phyloP scores from a whole-genome alignment of 2,329 filamentous ascomycete species.

The Colletotrichum sp. region DNA sequence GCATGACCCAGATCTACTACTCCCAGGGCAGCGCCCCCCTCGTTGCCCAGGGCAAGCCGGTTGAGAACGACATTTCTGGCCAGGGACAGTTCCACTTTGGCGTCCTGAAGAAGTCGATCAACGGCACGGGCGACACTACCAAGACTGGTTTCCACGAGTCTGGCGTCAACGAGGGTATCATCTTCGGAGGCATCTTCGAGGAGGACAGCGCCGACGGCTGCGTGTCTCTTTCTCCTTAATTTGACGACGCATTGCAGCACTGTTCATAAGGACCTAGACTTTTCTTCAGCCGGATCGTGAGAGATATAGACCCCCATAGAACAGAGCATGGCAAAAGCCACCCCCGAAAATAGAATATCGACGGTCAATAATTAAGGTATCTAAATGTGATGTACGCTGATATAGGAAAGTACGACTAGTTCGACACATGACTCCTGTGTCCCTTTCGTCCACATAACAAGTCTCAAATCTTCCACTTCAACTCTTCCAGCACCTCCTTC shows the following conservation, averaged over 20 bases:
- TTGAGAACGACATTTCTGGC: slow-evolving; percentile 57
- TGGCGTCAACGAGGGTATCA: slow-evolving; percentile 55
- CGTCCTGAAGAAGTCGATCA: slow-evolving; percentile 63
- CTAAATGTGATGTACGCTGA: background rate
- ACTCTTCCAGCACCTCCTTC: slow-evolving; percentile 6
- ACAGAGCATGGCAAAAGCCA: fast-evolving
- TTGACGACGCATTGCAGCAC: background rate
- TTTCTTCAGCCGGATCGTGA: background rate
- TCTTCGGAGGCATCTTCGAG: slow-evolving; percentile 57
- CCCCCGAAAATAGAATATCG: background rate
- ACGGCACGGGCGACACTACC: slow-evolving; percentile 43
- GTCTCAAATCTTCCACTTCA: slow-evolving; percentile 10
- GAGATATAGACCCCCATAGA: background rate
- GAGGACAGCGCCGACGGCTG: slow-evolving; percentile 47
- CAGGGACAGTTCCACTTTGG: slow-evolving; percentile 68
- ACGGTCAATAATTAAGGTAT: background rate
- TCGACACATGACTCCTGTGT: background rate
- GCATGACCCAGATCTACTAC: slow-evolving; percentile 62
- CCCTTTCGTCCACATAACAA: fast-evolving
- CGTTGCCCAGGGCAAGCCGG: slow-evolving; percentile 45
- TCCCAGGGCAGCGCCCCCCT: slow-evolving; percentile 52
- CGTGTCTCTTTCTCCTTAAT: background rate
- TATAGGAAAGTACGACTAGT: background rate
- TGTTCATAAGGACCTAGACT: background rate
- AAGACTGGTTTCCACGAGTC: slow-evolving; percentile 51